These are phyloP conservation scores for Russula griseocarnosa DNA, from an alignment of 768 basidiomycete genomes.

Conservation along the genomic window DNA sequence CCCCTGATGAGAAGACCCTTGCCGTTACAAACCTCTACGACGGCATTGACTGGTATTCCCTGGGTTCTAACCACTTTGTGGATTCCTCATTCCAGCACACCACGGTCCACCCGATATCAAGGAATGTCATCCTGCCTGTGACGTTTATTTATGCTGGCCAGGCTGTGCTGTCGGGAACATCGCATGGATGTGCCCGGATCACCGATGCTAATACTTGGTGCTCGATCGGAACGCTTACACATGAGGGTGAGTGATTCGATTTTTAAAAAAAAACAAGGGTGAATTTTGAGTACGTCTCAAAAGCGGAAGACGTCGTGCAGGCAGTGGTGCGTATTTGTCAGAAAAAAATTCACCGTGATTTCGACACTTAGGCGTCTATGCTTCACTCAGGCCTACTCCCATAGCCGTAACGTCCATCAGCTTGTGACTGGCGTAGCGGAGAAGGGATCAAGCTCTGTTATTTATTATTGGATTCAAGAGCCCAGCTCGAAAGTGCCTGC, in stretches of 20 bases:
- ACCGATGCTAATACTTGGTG: not conserved
- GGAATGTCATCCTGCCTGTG: not conserved
- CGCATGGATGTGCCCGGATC: not conserved
- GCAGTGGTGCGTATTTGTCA: not conserved
- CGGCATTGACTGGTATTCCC: slow-evolving; percentile 7
- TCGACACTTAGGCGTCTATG: not conserved
- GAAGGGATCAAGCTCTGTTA: not conserved
- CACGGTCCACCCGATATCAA: not conserved
- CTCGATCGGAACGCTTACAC: not conserved
- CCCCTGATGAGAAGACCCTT: not conserved
- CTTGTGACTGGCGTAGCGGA: slow-evolving; percentile 8
- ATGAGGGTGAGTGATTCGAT: not conserved
- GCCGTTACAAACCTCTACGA: not conserved
- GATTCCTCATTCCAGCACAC: not conserved
- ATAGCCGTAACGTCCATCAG: not conserved
- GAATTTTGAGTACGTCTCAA: not conserved
- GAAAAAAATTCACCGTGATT: not conserved
- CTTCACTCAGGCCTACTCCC: not conserved
- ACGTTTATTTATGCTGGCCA: not conserved
- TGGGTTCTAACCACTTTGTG: not conserved
- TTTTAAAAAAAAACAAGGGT: not conserved
- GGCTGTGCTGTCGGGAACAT: not conserved
- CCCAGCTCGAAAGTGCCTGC: not conserved
- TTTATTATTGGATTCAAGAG: slow-evolving; percentile 1
- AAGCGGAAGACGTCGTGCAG: not conserved